phyloP scores from a whole-genome alignment of 2,329 filamentous ascomycete species.

The Fusarium sp. region DNA sequence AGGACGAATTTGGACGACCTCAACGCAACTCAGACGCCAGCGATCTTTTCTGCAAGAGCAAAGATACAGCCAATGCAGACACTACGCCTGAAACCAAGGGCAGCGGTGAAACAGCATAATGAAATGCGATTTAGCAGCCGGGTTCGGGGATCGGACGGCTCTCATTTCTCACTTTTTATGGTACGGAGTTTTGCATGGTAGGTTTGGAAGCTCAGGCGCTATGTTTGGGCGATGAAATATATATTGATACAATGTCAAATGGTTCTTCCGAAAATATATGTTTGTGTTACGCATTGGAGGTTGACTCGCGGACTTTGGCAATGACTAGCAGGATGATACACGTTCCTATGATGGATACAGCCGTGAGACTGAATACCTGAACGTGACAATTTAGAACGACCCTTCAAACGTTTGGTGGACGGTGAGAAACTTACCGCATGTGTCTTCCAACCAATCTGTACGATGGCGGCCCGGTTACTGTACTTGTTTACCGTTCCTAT shows the following conservation, averaged over 20 bases:
- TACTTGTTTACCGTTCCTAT: slow-evolving; percentile 81
- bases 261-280: neutral
- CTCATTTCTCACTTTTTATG: slow-evolving; percentile 12
- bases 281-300: slow-evolving; percentile 16
- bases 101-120: slow-evolving; percentile 40
- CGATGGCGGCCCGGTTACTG: slow-evolving; percentile 79
- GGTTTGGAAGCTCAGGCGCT: slow-evolving; percentile 15
- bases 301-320: slow-evolving; percentile 50
- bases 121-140: neutral
- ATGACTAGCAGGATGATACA: slow-evolving; percentile 71
- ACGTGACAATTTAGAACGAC: neutral
- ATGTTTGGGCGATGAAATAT: slow-evolving; percentile 17
- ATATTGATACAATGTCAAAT: slow-evolving; percentile 5
- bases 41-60: slow-evolving; percentile 72
- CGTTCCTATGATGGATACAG: slow-evolving; percentile 71
- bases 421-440: slow-evolving; percentile 70
- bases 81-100: slow-evolving; percentile 2
- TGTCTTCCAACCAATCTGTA: slow-evolving; percentile 94
- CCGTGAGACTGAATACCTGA: slow-evolving; percentile 71
- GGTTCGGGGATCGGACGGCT: slow-evolving; percentile 5
- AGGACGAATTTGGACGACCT: slow-evolving; percentile 30
- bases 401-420: neutral
- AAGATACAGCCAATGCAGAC: slow-evolving; percentile 11
- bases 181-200: slow-evolving; percentile 18
- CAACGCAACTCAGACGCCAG: slow-evolving; percentile 55